Evolutionary conservation across 768 basidiomycete species (phyloP).

Genomic region (Chalciporus chontae): DNA sequence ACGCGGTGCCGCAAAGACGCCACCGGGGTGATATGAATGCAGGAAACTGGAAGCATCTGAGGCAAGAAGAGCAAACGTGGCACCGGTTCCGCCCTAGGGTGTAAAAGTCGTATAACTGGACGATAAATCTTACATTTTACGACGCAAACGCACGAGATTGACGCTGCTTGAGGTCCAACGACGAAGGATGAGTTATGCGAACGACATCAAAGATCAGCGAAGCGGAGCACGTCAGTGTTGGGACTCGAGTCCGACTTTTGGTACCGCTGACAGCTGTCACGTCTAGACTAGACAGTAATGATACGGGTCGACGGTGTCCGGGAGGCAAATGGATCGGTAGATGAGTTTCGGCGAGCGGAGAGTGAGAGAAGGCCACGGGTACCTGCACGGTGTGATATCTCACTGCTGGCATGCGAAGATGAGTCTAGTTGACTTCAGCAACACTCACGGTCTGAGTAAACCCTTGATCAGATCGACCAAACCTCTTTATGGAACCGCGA

Average conservation of each 20-base stretch:
- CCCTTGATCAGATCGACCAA: constrained; percentile 17
- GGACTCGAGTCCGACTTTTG: constrained; percentile 16
- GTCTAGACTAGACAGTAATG: constrained; percentile 4
- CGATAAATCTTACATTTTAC: constrained; percentile 23
- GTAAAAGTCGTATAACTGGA: constrained; percentile 3
- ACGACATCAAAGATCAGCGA: constrained; percentile 25
- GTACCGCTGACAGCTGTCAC: constrained; percentile 30
- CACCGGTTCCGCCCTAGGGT: constrained; percentile 3
- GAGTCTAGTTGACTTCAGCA: constrained; percentile 2
- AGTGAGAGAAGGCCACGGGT: not conserved
- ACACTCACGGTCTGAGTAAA: constrained; percentile 4
- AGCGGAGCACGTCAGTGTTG: constrained; percentile 5
- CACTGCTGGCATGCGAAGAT: no score
- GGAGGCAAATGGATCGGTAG: constrained; percentile 11
- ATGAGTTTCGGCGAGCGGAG: not conserved
- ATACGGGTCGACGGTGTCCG: constrained; percentile 5
- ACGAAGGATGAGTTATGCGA: constrained; percentile 15
- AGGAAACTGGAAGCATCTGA: constrained; percentile 5
- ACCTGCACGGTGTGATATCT: not conserved
- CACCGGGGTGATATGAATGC: constrained; percentile 17
- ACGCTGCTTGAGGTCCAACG: constrained; percentile 11
- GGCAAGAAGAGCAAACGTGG: constrained; percentile 1
- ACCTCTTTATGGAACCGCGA: constrained; percentile 13
- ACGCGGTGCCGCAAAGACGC: constrained; percentile 26
- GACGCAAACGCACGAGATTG: not conserved